Base-by-base conservation (phyloP, 2,329 filamentous ascomycete genomes). In the Bipolaris victoriae region DNA sequence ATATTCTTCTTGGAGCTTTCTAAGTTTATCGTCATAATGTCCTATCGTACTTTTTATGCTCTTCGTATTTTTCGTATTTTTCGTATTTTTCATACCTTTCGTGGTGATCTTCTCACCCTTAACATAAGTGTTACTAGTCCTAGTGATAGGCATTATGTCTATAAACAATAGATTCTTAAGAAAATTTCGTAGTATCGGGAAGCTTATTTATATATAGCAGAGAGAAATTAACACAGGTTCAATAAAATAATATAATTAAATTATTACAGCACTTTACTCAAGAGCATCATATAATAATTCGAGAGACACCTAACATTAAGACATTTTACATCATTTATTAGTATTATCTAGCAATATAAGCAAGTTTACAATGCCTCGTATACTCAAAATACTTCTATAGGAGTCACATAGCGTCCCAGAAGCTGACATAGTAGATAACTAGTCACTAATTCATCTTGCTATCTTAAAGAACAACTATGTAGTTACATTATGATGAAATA, bases 1-100 rank as follows among this genome's bases (percentile, higher is more conserved):
- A 45, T n/a, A n/a, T 49, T 55, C 52, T 39, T 9, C 43, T 55
- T 59, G 6, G 11, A 59, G 52, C 16, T 55, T 48, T 48, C 13
- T 20, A 31, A 52, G 29, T 16, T 37, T 37, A 16, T 6, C n/a
- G n/a, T 37, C 7, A 37, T 37, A n/a, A 37, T n/a, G 7, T 7
- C 7, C 15, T 16, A 37, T 16, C n/a, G 5, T 7, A 3, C n/a
- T 37, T n/a, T 37, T 37, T n/a, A 13, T 37, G 7, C n/a, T 37
- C 36, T 37, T 37, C 2, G n/a, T 7, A n/a, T n/a, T 37, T n/a
- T 37, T 37, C 2, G n/a, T 37, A 15, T 15, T 35, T 26, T 26
- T 26, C 7, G 7, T 26, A 26, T 7, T 6, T 26, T 26, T 26
- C 7, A 6, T 26, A 26, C 7, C 7, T 1, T 26, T 26, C 7